Conservation (phyloP, 805 yeast species). For the Ogataea nitratoaversa region DNA sequence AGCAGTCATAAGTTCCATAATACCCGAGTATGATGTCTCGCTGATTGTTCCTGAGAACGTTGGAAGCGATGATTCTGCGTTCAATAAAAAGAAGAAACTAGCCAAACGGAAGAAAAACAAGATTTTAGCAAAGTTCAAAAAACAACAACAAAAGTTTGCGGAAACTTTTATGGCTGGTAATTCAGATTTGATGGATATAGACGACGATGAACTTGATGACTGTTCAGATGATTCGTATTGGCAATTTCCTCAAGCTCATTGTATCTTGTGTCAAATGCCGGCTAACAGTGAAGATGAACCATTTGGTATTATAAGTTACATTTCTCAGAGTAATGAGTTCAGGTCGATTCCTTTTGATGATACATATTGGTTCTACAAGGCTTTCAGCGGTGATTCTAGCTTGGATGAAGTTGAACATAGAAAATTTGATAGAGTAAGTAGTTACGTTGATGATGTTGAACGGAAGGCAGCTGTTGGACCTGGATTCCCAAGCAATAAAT, state of each 20-base stretch:
- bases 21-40: conserved; percentile 30
- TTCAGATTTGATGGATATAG: conserved; percentile 36
- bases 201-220: conserved; percentile 36
- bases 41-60: conserved; percentile 6
- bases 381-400: conserved; percentile 51
- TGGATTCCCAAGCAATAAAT: conserved; percentile 49
- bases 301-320: conserved; percentile 69
- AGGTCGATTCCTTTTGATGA: conserved; percentile 62
- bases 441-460: conserved; percentile 34
- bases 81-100: conserved; percentile 56
- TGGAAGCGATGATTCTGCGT: conserved; percentile 33
- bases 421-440: conserved; percentile 27
- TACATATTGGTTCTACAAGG: conserved; percentile 60
- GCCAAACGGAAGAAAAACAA: conserved; percentile 70
- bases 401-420: conserved; percentile 23
- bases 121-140: conserved; percentile 72
- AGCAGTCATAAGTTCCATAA: conserved; percentile 32
- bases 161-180: conserved; percentile 33
- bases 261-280: conserved; percentile 80
- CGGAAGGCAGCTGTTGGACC: conserved; percentile 57
- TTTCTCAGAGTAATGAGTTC: conserved; percentile 55
- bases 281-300: conserved; percentile 53
- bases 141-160: conserved; percentile 74
- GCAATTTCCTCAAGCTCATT: conserved; percentile 70
- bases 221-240: conserved; percentile 41